Evolutionary conservation across 768 basidiomycete species (phyloP), one percentile per base, ranked within the genome.

Genomic region (Strobilomyces echinocephalus): DNA sequence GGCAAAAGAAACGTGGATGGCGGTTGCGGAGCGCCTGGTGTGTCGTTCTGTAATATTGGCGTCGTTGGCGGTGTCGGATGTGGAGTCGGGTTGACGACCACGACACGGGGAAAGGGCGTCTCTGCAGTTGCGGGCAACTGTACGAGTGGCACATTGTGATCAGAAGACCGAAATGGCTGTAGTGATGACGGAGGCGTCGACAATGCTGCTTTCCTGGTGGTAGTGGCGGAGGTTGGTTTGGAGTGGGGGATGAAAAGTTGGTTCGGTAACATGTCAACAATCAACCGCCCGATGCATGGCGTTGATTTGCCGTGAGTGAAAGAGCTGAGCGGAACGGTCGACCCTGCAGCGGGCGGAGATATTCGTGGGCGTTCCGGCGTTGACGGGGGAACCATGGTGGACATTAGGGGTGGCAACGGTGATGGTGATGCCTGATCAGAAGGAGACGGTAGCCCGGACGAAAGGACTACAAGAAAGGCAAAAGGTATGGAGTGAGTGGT

Each of bases 21-120:
- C 15, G 63, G 66, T 34, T 63, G 70, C 48, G 53, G 67, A 40
- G 33, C 59, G 35, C 55, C 57, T 49, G 56, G 62, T 11, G 33
- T 56, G 30, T 56, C 51, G 46, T 69, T 55, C 24, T 64, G 64
- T 49, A 78, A 60, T 47, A 75, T 64, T 9, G 86, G 88, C 1
- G 87, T 87, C 2, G 82, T 78, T 3, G 88, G 89, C 8, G 89
- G 88, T 1, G 89, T 91, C 1, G 84, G 86, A 58, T 84, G 85
- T 3, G 87, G 88, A 0, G 88, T 89, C 16, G 88, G 86, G 59
- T 85, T 83, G 9, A 89, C 82, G 20, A 91, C 77, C 15, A 88
- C 78, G 7, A 91, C 76, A 26, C 77, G 74, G 14, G 84, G 84
- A 31, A 79, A 73, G 61, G 50, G 69, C 56, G 54, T 60, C 26